Conservation (phyloP, 352 stramenopile genomes). For the Globisporangium okanoganense region DNA sequence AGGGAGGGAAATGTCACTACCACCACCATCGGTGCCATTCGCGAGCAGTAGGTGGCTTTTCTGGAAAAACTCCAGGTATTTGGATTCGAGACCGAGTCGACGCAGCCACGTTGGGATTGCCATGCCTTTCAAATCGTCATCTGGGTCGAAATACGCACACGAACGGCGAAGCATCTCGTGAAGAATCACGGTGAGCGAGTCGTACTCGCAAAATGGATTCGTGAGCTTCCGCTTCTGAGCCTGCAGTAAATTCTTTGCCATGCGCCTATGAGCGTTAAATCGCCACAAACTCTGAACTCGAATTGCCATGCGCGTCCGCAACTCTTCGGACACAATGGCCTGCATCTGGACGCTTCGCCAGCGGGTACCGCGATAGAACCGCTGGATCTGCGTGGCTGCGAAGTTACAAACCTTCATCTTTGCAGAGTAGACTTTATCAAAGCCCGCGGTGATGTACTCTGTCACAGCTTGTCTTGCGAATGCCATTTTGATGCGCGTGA, state of each 20-base stretch:
- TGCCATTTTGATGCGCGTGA: conserved; percentile 27
- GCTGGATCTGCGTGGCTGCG: conserved; percentile 57
- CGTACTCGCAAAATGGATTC: conserved; percentile 42
- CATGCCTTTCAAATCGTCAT: conserved; percentile 56
- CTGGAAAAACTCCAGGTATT: conserved; percentile 45
- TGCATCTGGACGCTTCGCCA: conserved; percentile 32
- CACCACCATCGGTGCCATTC: background rate
- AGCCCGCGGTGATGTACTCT: conserved; percentile 25
- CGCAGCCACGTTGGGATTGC: conserved; percentile 46
- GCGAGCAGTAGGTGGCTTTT: conserved; percentile 24
- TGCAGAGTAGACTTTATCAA: conserved; percentile 18
- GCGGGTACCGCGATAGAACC: conserved; percentile 36
- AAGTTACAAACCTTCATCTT: conserved; percentile 33
- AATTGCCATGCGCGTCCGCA: conserved; percentile 45
- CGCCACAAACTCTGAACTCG: conserved; percentile 65
- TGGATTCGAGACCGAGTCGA: conserved; percentile 46
- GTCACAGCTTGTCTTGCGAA: conserved; percentile 19
- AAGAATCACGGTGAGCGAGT: conserved; percentile 33
- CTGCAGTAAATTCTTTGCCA: conserved; percentile 37
- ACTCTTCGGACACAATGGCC: conserved; percentile 30
- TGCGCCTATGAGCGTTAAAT: conserved; percentile 41
- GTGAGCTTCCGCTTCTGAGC: conserved; percentile 46
- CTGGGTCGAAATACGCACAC: conserved; percentile 40
- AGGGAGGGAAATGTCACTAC: background rate
- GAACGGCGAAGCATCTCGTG: conserved; percentile 23